phyloP scores from a whole-genome alignment of 2,329 filamentous ascomycete species.

The Phialocephala sp. region DNA sequence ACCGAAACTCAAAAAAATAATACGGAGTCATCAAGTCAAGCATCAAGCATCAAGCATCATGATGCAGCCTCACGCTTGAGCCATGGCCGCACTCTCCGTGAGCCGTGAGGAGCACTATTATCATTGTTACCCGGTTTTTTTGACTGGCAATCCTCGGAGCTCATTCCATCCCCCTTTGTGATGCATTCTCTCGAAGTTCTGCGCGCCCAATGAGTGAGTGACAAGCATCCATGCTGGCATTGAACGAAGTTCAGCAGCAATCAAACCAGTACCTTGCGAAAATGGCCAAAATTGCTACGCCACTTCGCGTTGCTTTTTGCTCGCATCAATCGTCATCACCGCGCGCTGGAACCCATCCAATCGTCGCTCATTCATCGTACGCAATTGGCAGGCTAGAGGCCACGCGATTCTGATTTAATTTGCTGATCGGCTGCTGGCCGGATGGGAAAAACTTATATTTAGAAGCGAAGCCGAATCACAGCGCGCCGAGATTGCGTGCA shows the following conservation, averaged over 20 bases:
- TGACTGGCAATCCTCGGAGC: neutral
- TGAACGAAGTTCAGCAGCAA: constrained; percentile 12
- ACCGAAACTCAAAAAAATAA: neutral
- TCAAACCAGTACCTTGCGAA: constrained; percentile 1
- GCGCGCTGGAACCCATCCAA: constrained; percentile 7
- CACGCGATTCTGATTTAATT: constrained; percentile 1
- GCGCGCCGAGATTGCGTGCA: constrained; percentile 10
- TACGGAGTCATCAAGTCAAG: neutral
- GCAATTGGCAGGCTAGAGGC: constrained; percentile 4
- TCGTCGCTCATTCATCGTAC: neutral
- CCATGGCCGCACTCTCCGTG: too few species aligned
- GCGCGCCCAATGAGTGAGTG: neutral
- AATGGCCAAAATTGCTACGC: constrained; percentile 9
- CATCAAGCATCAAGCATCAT: neutral
- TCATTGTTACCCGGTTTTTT: neutral
- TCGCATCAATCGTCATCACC: constrained; percentile 13
- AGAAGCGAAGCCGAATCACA: constrained; percentile 7
- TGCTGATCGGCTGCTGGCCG: neutral
- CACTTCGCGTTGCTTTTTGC: constrained; percentile 10
- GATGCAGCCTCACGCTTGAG: neutral
- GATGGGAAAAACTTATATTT: neutral
- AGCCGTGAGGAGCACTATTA: neutral
- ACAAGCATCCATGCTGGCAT: constrained; percentile 11
- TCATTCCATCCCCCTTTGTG: neutral
- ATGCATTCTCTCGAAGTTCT: neutral